Base-by-base conservation (phyloP, 805 yeast genomes). In the Wickerhamomyces sydowiorum region DNA sequence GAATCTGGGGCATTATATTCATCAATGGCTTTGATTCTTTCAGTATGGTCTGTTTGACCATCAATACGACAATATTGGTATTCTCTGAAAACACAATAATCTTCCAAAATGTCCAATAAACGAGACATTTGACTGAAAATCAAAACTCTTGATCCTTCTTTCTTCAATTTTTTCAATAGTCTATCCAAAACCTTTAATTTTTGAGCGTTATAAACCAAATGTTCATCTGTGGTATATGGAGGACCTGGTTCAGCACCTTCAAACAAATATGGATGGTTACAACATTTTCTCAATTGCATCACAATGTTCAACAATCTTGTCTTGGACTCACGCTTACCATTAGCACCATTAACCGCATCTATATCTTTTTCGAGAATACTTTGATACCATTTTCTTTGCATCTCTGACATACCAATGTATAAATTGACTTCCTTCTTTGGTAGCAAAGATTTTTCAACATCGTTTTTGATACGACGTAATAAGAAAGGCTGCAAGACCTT, bases 221-320 rank as follows among this genome's bases (percentile, higher is more conserved):
- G 95, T 57, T 85, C 93, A 60, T 85, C 95, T 0, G 91, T 85
- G 8, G 93, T 85, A 53, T 69, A 85, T 19, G 95, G 95, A 17
- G 95, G 95, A 12, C 95, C 95, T 1, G 93, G 93, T 56, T 85
- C 95, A 1, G 91, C 93, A 35, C 95, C 95, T 59, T 85, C 93
- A 54, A 85, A 85, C 31, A 85, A 63, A 56, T 85, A 85, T 13
- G 95, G 95, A 64, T 85, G 95, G 53, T 85, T 85, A 64, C 91
- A 85, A 60, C 93, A 85, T 60, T 85, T 85, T 57, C 93, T 73
- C 54, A 85, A 67, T 59, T 85, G 95, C 95, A 85, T 85, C 37
- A 84, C 91, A 51, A 85, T 85, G 58, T 85, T 85, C 37, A 85
- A 64, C 44, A 85, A 67, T 54, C 93, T 67, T 2, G 95, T 85